These are phyloP conservation scores for Phytophthora meadii DNA, from an alignment of 352 stramenopile species.

Conservation along the genomic window DNA sequence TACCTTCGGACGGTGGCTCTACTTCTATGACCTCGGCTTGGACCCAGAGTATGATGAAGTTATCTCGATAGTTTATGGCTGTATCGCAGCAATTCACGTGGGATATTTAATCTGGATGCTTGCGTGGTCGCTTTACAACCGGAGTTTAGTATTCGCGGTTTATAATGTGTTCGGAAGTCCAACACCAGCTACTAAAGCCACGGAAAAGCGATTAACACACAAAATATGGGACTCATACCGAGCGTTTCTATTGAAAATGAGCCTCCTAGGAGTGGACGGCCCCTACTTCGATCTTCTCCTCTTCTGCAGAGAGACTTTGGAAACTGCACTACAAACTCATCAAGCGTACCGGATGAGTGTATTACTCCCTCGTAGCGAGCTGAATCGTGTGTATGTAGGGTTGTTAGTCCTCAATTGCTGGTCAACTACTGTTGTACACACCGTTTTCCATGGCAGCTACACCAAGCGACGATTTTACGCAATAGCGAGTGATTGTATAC, in stretches of 20 bases:
- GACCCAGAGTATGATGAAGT: background rate
- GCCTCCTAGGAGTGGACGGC: conserved; percentile 9
- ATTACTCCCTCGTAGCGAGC: conserved; percentile 24
- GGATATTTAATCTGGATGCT: conserved; percentile 18
- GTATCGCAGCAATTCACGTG: conserved; percentile 12
- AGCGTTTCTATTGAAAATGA: background rate
- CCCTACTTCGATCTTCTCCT: conserved; percentile 32
- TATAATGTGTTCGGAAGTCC: conserved; percentile 4
- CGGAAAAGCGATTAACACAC: background rate
- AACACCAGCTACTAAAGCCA: too few species aligned
- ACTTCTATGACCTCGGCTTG: conserved; percentile 13
- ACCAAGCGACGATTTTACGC: conserved; percentile 7
- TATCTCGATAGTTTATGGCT: conserved; percentile 8
- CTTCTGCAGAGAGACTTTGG: conserved; percentile 21
- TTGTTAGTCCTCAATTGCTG: conserved; percentile 43
- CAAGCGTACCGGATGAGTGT: conserved; percentile 37
- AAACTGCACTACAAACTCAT: conserved; percentile 34
- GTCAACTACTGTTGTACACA: conserved; percentile 18
- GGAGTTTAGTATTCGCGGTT: conserved; percentile 8
- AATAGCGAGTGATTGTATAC: conserved; percentile 25
- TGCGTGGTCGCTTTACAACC: conserved; percentile 15
- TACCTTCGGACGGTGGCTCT: conserved; percentile 8
- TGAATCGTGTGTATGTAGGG: conserved; percentile 28
- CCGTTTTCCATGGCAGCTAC: background rate
- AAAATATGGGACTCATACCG: background rate